Base-by-base conservation (phyloP, 2,329 filamentous ascomycete species). In the Penicillium paneum region DNA sequence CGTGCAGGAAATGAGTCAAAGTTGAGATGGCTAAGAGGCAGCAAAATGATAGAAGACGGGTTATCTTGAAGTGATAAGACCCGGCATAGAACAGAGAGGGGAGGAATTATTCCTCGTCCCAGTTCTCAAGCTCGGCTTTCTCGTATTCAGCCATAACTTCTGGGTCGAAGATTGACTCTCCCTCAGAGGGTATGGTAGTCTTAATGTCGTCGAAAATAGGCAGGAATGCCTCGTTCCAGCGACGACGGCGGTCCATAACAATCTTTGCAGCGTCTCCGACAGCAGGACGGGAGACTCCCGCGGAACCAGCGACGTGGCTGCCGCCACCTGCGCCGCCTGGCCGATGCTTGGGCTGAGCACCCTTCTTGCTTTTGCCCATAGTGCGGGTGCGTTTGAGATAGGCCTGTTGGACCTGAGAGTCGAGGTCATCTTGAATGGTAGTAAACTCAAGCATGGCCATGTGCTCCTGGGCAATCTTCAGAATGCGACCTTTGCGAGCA, bases 381-480 rank as follows among this genome's bases (percentile, higher is more conserved):
- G 91, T 96, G 43, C 94, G 86, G 28, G 93, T 97, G 24, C 94
- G 89, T 77, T 99, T 99, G 41, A 96, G 85, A 69, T 97, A 99
- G 3, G 94, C 93, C 48, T 90, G 88, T 69, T 97, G 92, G 39
- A 97, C 91, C 71, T 97, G 94, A 39, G 87, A 86, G 78, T 99
- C 94, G 21, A 99, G 85, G 71, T 99, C 94, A 70, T 99, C 94
- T 47, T 95, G 87, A 64, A 99, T 99, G 52, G 91, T 97, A 71
- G 88, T 89, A 78, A 96, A 99, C 71, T 99, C 94, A 70, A 99
- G 94, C 75, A 94, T 87, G 0, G 94, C 94, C 84, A 99, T 93
- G 61, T 91, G 87, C 71, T 96, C 92, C 64, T 91, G 89, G 8
- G 94, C 90, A 28, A 97, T 81, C 35, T 97, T 92, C 1, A 90